Conservation (phyloP, 495 filamentous ascomycete species). For the Melanomma pulvis-pyrius region DNA sequence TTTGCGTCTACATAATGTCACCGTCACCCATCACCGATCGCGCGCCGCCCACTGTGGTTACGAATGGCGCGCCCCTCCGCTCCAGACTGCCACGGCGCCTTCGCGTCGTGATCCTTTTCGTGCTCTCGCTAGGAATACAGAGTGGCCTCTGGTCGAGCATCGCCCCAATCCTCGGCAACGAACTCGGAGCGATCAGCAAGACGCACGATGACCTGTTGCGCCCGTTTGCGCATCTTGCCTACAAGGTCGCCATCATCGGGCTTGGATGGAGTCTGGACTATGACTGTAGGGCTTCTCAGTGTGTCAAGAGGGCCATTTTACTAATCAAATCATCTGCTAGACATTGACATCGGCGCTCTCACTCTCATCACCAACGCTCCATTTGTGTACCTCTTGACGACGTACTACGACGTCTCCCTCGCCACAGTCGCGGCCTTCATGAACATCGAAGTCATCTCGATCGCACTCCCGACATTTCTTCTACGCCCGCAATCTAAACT, state of each 20-base stretch:
- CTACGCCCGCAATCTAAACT: constrained; percentile 64
- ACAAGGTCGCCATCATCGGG: constrained; percentile 70
- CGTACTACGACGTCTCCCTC: constrained; percentile 71
- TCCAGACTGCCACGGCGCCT: constrained; percentile 53
- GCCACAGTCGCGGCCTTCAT: constrained; percentile 60
- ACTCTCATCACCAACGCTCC: constrained; percentile 72
- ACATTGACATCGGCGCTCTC: constrained; percentile 69
- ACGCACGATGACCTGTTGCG: constrained; percentile 63
- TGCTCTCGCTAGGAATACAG: constrained; percentile 64
- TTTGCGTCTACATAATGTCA: constrained; percentile 7
- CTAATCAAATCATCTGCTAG: constrained; percentile 41
- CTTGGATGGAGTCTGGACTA: constrained; percentile 70
- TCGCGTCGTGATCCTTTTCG: constrained; percentile 65
- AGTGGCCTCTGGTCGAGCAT: constrained; percentile 59
- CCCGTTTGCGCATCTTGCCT: constrained; percentile 62
- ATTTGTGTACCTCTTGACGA: constrained; percentile 66
- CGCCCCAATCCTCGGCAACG: constrained; percentile 53
- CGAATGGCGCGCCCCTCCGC: constrained; percentile 11
- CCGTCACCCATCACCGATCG: constrained; percentile 10
- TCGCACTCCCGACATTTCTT: constrained; percentile 69
- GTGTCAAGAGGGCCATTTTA: background rate
- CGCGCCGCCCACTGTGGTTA: constrained; percentile 22
- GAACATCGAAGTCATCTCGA: constrained; percentile 65
- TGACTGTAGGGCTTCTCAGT: constrained; percentile 57
- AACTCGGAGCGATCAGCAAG: constrained; percentile 65